Percentiles rank a stretch among this genome's conserved stretches.
These are phyloP conservation scores for Tricholomella constricta DNA, from an alignment of 768 basidiomycete species.

Conservation along the genomic window DNA sequence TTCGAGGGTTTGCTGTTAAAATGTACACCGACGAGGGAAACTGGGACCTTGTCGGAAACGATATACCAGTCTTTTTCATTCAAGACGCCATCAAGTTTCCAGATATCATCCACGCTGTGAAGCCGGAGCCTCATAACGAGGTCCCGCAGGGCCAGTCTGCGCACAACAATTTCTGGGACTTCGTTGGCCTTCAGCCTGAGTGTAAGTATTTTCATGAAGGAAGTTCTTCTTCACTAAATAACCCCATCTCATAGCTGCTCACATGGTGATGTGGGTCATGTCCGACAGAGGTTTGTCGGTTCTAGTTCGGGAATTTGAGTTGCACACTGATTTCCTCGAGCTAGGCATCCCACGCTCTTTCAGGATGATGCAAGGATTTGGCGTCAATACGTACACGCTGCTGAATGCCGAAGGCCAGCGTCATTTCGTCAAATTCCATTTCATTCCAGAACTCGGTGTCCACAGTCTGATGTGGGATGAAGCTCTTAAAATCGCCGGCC, in stretches of 20 bases:
- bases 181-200: slow-evolving; percentile 69
- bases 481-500: slow-evolving; percentile 76
- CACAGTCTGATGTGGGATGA: slow-evolving; percentile 91
- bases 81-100: slow-evolving; percentile 85
- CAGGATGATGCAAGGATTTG: slow-evolving; percentile 89
- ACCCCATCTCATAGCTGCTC: slow-evolving; percentile 44
- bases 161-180: slow-evolving; percentile 92
- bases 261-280: slow-evolving; percentile 85
- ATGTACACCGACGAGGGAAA: slow-evolving; percentile 38
- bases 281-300: slow-evolving; percentile 60
- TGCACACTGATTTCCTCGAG: neutral
- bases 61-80: slow-evolving; percentile 83
- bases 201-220: slow-evolving; percentile 41
- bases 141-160: slow-evolving; percentile 67
- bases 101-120: slow-evolving; percentile 82
- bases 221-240: neutral
- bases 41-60: slow-evolving; percentile 86
- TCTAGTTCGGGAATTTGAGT: neutral
- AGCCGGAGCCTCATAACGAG: slow-evolving; percentile 86
- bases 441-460: slow-evolving; percentile 78
- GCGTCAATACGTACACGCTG: slow-evolving; percentile 84
- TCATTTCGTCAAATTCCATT: slow-evolving; percentile 89
- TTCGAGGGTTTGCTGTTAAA: slow-evolving; percentile 83
- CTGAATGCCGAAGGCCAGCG: slow-evolving; percentile 66
- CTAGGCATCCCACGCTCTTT: slow-evolving; percentile 76